Base-by-base conservation (phyloP, 2,329 filamentous ascomycete species). In the Tolypocladium amazonense region DNA sequence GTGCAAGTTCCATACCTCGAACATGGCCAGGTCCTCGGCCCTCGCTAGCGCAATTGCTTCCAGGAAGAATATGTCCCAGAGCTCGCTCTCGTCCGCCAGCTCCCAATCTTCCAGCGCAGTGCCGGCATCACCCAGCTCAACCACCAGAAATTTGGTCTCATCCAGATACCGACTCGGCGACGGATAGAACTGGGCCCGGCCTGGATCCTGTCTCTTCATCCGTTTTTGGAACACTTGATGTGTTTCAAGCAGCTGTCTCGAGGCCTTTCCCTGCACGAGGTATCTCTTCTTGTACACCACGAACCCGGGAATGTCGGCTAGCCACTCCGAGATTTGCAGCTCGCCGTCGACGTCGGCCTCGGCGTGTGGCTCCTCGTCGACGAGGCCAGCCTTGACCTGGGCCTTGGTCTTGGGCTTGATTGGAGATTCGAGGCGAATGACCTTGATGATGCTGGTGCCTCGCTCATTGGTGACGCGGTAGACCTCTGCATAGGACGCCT, bases 201-300 rank as follows among this genome's bases (percentile, higher is more conserved):
- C 82, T 0, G 82, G 81, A 56, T 86, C 82, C 65, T 79, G 77
- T 23, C 78, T 73, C 72, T 81, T 84, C 67, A 78, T 71, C 60
- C 76, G 77, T 61, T 77, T 77, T 45, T 85, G 81, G 58, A 84
- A 86, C 3, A 70, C 67, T 65, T 84, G 82, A 62, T 85, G 84
- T n/a, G 85, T 86, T 63, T 84, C 79, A 1, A 85, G 73, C 35
- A 87, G 71, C 20, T 76, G 75, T 56, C 74, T 76, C 4, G 82
- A 78, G 0, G 82, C 76, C 62, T 79, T 81, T 0, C 85, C 85
- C 64, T 78, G 73, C 1, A 87, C 81, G 37, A 87, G 71, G 60
- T 86, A 85, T 9, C 81, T 76, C 67, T 86, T 83, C 69, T 87
- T 88, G 73, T 87, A 87, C 23, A 84, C 77, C 38, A 87, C 83